Evolutionary conservation across 768 basidiomycete species (phyloP).

Genomic region (Rossbeevera mucosa): DNA sequence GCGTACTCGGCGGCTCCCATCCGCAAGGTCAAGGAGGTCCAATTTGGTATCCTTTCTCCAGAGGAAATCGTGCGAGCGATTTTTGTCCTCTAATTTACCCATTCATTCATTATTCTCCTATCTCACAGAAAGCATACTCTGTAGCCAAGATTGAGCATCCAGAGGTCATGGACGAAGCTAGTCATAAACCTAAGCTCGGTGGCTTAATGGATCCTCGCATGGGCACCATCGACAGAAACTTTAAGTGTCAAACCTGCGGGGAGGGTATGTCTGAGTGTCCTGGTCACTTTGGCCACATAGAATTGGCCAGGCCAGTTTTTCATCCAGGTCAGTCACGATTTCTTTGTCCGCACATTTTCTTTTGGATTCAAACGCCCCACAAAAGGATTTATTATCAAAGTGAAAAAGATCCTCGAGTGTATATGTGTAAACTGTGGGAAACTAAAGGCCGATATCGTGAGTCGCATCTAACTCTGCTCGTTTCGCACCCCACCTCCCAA

Average conservation of each 20-base stretch:
- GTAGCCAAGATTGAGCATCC: constrained; percentile 98
- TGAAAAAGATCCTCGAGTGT: constrained; percentile 99
- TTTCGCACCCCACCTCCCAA: constrained; percentile 90
- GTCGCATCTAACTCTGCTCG: constrained; percentile 81
- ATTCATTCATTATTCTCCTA: constrained; percentile 14
- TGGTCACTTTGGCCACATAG: constrained; percentile 98
- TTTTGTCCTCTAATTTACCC: not conserved
- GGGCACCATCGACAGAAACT: constrained; percentile 96
- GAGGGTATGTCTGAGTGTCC: constrained; percentile 99
- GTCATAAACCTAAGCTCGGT: constrained; percentile 83
- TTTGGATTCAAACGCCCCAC: not conserved
- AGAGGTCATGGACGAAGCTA: constrained; percentile 96
- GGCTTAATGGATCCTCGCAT: constrained; percentile 97
- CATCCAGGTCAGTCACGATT: constrained; percentile 73
- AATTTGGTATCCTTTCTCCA: constrained; percentile 97
- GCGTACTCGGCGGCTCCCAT: constrained; percentile 91
- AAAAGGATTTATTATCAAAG: constrained; percentile 92
- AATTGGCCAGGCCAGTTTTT: constrained; percentile 94
- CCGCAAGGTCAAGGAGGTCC: constrained; percentile 94
- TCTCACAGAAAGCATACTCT: constrained; percentile 89
- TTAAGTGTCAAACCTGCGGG: constrained; percentile 99
- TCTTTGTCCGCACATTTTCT: not conserved
- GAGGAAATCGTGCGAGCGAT: constrained; percentile 81
- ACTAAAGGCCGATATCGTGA: constrained; percentile 95
- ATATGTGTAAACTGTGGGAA: constrained; percentile 99